Evolutionary conservation across 2,329 filamentous ascomycete genomes (phyloP).

Genomic region (Phyllosticta ampelicida): DNA sequence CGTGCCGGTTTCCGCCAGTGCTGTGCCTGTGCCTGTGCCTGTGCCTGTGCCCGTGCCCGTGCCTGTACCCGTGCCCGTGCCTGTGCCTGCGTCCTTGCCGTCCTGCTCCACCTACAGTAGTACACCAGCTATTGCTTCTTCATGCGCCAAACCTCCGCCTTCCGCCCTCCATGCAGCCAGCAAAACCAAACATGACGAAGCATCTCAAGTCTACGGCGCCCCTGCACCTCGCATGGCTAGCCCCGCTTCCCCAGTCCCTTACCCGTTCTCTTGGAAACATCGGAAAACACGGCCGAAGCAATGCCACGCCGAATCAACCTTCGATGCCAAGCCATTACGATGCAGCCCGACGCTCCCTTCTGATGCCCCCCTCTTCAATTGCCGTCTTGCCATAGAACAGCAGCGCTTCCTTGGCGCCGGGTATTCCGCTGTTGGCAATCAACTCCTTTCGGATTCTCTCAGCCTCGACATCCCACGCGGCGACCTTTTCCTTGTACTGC

Average conservation of each 20-base stretch:
- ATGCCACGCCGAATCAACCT: not conserved
- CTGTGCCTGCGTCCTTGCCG: not conserved
- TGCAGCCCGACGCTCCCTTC: slow-evolving; percentile 23
- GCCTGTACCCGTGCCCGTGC: too few species aligned
- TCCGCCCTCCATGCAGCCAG: not conserved
- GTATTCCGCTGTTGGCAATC: slow-evolving; percentile 13
- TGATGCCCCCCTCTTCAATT: slow-evolving; percentile 26
- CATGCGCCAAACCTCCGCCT: not conserved
- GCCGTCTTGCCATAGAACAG: slow-evolving; percentile 25
- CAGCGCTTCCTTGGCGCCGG: slow-evolving; percentile 19
- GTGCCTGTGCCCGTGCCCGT: not conserved
- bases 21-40: not conserved
- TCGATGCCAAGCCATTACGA: not conserved
- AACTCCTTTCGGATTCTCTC: slow-evolving; percentile 35
- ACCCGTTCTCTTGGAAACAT: not conserved
- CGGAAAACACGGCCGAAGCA: not conserved
- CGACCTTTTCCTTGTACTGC: slow-evolving; percentile 50
- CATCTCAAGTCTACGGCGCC: not conserved
- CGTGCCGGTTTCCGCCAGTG: not conserved
- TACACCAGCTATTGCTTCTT: not conserved
- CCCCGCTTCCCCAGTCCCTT: not conserved
- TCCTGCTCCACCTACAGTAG: too few species aligned
- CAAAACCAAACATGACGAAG: not conserved
- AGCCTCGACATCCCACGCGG: slow-evolving; percentile 62
- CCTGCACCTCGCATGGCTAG: not conserved